Conservation (phyloP, 1,284 basidiomycete species). For the Leccinum pachyderme region DNA sequence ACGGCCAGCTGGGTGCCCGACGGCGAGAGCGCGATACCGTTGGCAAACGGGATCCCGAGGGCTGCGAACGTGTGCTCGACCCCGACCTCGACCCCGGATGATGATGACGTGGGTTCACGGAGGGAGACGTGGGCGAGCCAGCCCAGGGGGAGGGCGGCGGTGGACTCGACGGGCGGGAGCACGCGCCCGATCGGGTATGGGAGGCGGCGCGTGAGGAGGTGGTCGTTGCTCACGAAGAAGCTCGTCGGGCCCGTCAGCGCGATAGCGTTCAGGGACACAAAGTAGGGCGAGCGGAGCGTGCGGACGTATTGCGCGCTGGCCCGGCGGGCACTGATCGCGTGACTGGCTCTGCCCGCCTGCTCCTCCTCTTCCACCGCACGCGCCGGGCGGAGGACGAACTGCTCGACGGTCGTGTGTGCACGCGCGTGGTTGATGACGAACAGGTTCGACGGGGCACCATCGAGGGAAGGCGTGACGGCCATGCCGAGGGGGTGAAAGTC, state of each 20-base stretch:
- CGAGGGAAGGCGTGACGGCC: constrained; percentile 46
- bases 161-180: constrained; percentile 53
- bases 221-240: constrained; percentile 71
- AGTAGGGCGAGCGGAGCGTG: constrained; percentile 53
- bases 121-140: constrained; percentile 59
- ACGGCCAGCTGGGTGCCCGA: constrained; percentile 51
- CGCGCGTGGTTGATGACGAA: constrained; percentile 67
- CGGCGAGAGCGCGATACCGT: constrained; percentile 61
- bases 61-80: constrained; percentile 40
- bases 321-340: neutral
- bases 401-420: constrained; percentile 56
- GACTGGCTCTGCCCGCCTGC: neutral
- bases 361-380: constrained; percentile 37
- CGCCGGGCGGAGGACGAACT: constrained; percentile 53
- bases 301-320: constrained; percentile 44
- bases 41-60: constrained; percentile 58
- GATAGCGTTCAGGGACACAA: constrained; percentile 63
- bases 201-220: constrained; percentile 61
- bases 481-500: constrained; percentile 62
- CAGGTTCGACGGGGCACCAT: constrained; percentile 49
- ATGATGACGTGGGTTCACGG: neutral
- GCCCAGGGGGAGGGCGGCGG: constrained; percentile 54
- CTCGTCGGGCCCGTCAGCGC: constrained; percentile 58
- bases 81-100: too few relatives aligned
- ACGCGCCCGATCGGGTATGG: constrained; percentile 46